phyloP scores from a whole-genome alignment of 2,329 filamentous ascomycete species.

The Mycosphaerelloides madeirae region DNA sequence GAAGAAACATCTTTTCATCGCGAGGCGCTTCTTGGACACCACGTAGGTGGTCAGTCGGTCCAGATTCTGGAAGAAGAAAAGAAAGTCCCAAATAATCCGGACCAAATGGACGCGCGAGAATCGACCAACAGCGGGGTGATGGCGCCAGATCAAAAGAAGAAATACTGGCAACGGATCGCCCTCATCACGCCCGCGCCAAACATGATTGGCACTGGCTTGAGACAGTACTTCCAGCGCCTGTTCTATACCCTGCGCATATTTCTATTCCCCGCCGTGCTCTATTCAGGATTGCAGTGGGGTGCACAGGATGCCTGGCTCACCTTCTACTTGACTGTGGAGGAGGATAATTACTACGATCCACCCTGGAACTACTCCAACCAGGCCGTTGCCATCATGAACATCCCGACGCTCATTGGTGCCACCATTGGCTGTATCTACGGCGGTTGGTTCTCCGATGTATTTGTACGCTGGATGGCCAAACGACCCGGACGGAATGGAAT shows the following conservation, averaged over 20 bases:
- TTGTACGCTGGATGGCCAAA: conserved; percentile 53
- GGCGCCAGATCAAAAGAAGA: conserved; percentile 34
- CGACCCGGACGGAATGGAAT: conserved; percentile 46
- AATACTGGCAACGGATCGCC: conserved; percentile 53
- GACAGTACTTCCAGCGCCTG: conserved; percentile 51
- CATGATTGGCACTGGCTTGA: conserved; percentile 49
- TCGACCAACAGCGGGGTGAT: conserved; percentile 9
- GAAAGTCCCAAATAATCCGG: conserved; percentile 7
- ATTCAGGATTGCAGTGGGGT: conserved; percentile 56
- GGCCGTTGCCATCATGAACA: conserved; percentile 54
- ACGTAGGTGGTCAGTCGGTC: conserved; percentile 17
- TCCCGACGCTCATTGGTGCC: conserved; percentile 53
- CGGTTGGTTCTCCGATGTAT: conserved; percentile 53
- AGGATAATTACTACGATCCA: conserved; percentile 51
- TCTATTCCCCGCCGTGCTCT: conserved; percentile 54
- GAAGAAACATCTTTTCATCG: conserved; percentile 52
- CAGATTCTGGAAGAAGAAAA: conserved; percentile 10
- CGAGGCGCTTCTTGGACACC: conserved; percentile 33
- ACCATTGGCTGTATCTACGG: conserved; percentile 55
- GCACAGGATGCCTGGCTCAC: conserved; percentile 57
- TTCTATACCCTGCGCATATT: conserved; percentile 55
- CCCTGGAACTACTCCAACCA: conserved; percentile 55
- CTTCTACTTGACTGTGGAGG: conserved; percentile 56
- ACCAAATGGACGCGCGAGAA: not conserved
- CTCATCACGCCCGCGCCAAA: conserved; percentile 55